Evolutionary conservation across 31 red algal species (phyloP), one percentile per base, ranked within the genome.

Genomic region (Asparagopsis taxiformis): DNA sequence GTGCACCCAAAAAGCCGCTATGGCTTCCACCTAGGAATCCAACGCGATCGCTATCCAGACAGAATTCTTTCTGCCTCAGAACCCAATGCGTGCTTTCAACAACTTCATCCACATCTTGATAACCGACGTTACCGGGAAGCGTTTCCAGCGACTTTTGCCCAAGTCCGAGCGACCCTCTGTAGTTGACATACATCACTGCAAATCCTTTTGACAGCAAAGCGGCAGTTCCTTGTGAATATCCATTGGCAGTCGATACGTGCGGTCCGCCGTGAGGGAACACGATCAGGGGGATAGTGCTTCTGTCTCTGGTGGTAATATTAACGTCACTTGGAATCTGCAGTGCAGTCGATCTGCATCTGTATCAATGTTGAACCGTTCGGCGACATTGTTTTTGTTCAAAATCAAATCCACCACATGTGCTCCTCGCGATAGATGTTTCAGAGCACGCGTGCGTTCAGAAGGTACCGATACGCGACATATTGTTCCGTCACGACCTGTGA

Each of bases 1-100:
- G 95, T 9, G 95, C 95, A 36, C 79, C 86, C 51, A 98, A 50
- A 38, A 98, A 94, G 2, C 95, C 95, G 53, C 95, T 91, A 65
- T 98, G 91, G 64, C 90, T 94, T 22, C 95, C 95, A 20, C 95
- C 90, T 9, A 98, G 65, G 53, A 90, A 82, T 2, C 61, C 90
- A 17, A 87, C 36, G 3, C 63, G 37, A 22, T 72, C 24, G 1
- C 49, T 7, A 41, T 88, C 68, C 22, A 97, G 36, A 10, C 60
- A 37, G 41, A 56, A 69, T 33, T 50, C 55, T 13, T 57, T 31
- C 26, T 36, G 37, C 3, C 23, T 1, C 29, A 89, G 55, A 36
- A 74, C 77, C 89, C 90, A 94, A 24, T 58, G 29, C 0, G 73
- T 85, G 4, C 90, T 83, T 29, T 72, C 71, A 13, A 89, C 77